Base-by-base conservation (phyloP, 2,329 filamentous ascomycete species). In the Epichloe sylvatica region DNA sequence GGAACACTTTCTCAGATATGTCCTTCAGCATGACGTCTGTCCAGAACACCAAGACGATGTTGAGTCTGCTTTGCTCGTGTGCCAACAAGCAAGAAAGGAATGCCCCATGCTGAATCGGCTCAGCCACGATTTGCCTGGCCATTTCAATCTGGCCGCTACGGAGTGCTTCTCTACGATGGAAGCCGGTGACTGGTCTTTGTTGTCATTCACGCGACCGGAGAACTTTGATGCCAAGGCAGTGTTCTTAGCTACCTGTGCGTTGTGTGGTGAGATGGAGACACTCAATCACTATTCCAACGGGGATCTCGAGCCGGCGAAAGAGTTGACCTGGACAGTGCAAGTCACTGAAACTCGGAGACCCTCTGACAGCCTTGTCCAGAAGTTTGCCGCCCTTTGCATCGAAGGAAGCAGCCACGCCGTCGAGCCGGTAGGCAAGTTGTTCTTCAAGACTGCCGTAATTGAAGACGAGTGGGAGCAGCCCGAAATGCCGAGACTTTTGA, bases 1-100 rank as follows among this genome's bases (percentile, higher is more conserved):
- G 39, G 78, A 80, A 52, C 94, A 92, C 61, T 97, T 97, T 61
- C 78, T 95, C 54, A 86, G 87, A 55, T 98, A 96, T 56, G 72
- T 97, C 0, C 72, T 90, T 9, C 78, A 84, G 52, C 90, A 97
- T 60, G 77, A 85, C 37, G 91, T 94, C 15, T 95, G 89, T 59
- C 83, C 85, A 0, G 92, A 97, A 63, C 85, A 90, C 60, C 71
- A 66, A 0, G 69, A 74, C 0, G 77, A 91, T 54, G 72, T 97
- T 51, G 67, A 77, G 15, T 69, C 73, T 0, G 88, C 90, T 0
- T 70, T 83, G 7, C 63, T 63, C 1, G 63, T 91, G 30, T 94
- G 88, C 58, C 74, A 80, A 19, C 60, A 72, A 13, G 87, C 86
- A 1, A 73, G 78, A 3, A 59, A 68, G 2, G 87, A 97, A 64